A percentile compares a stretch with the other conserved stretches of the same genome.
Evolutionary conservation across 2,329 filamentous ascomycete genomes (phyloP).

Genomic region (Alternaria arbusti): DNA sequence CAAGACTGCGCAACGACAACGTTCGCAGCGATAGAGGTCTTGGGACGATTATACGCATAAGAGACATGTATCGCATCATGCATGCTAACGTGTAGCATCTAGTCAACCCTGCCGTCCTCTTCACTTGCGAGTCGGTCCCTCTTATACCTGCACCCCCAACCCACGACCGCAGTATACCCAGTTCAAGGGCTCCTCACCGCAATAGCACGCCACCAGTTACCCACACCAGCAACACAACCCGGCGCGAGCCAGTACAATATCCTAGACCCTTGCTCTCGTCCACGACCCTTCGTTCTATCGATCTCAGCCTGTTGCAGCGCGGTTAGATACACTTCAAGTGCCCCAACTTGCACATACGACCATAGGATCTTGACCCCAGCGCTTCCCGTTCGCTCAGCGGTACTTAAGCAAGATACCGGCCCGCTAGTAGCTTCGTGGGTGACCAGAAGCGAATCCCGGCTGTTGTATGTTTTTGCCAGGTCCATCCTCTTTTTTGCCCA

Average conservation of each 20-base stretch:
- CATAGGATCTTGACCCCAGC: not conserved
- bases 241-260: not conserved
- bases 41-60: not conserved
- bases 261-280: not conserved
- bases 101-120: not conserved
- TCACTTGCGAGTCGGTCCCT: not conserved
- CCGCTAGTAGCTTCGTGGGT: rapidly evolving
- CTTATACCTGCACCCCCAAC: not conserved
- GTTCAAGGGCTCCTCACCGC: not conserved
- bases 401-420: not conserved
- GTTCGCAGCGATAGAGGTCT: not conserved
- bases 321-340: rapidly evolving
- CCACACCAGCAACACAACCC: not conserved
- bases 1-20: not conserved
- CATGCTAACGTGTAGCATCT: not conserved
- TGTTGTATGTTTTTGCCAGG: not conserved
- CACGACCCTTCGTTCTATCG: not conserved
- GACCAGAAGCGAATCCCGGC: not conserved
- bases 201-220: not conserved
- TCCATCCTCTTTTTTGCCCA: not conserved
- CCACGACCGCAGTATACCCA: not conserved
- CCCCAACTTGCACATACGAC: not conserved
- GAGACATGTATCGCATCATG: rapidly evolving
- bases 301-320: rapidly evolving
- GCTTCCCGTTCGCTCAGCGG: not conserved